Evolutionary conservation across 73 alveolate genomes (phyloP).

Genomic region (Blepharisma stoltei): DNA sequence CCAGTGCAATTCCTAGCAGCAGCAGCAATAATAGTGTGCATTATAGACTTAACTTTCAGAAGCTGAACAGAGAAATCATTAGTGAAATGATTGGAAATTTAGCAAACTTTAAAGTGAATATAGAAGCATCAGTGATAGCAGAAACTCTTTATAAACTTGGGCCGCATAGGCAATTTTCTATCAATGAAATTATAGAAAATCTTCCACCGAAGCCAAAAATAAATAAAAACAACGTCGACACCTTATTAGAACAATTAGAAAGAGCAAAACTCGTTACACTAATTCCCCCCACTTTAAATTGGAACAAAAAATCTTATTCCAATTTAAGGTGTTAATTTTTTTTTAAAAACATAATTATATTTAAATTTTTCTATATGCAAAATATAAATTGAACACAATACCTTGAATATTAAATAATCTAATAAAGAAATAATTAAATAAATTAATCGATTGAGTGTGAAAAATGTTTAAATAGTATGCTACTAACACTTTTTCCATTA

Average conservation of each 20-base stretch:
- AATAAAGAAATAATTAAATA: too few relatives aligned
- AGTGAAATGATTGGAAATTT: background rate
- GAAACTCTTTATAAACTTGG: background rate
- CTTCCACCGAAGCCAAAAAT: background rate
- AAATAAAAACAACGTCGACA: background rate
- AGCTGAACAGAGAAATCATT: background rate
- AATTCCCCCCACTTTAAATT: too few relatives aligned
- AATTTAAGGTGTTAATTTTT: too few relatives aligned
- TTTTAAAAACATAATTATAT: too few relatives aligned
- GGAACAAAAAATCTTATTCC: too few relatives aligned
- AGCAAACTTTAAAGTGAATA: background rate
- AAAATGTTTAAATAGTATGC: too few relatives aligned
- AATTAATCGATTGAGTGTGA: too few relatives aligned
- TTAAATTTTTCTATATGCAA: too few relatives aligned
- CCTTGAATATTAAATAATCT: too few relatives aligned
- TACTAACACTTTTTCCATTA: too few relatives aligned
- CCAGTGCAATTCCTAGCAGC: background rate
- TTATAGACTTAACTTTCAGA: background rate
- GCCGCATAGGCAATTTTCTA: background rate
- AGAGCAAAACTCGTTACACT: background rate
- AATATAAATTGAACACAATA: too few relatives aligned
- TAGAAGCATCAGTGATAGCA: background rate
- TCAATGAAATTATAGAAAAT: background rate
- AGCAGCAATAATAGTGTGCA: background rate
- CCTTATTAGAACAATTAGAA: background rate